Evolutionary conservation across 805 yeast genomes (phyloP).

Genomic region (Metschnikowia drakensbergensis): DNA sequence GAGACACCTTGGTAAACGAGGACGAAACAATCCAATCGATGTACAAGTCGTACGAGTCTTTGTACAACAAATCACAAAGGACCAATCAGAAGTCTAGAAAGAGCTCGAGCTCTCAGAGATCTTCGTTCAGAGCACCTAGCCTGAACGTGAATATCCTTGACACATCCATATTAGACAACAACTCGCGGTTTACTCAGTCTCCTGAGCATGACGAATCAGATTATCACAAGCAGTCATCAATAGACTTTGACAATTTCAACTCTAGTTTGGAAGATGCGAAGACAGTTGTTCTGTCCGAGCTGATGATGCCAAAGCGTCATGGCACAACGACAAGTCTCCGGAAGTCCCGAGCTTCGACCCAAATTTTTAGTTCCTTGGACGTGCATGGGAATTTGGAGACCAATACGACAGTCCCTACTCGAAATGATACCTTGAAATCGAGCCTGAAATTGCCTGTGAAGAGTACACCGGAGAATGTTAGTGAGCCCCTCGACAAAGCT

Average conservation of each 20-base stretch:
- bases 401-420: neutral
- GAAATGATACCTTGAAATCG: neutral
- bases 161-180: conserved; percentile 21
- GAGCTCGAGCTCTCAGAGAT: conserved; percentile 5
- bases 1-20: conserved; percentile 24
- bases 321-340: conserved; percentile 14
- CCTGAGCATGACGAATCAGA: conserved; percentile 4
- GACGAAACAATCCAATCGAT: conserved; percentile 23
- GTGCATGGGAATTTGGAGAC: conserved; percentile 10
- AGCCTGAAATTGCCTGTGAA: neutral
- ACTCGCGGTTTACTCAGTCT: conserved; percentile 9
- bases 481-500: neutral
- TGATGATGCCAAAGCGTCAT: conserved; percentile 9
- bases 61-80: conserved; percentile 7
- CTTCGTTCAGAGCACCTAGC: conserved; percentile 9
- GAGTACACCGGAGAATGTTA: neutral
- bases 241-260: conserved; percentile 7
- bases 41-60: conserved; percentile 25
- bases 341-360: conserved; percentile 26
- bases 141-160: conserved; percentile 21
- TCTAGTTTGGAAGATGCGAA: conserved; percentile 6
- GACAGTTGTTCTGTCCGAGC: conserved; percentile 2
- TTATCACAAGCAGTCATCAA: neutral
- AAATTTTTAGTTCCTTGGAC: conserved; percentile 28
- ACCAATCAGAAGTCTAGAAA: neutral